Evolutionary conservation across 208 protist species (phyloP).

Genomic region (Acanthamoeba divionensis): DNA sequence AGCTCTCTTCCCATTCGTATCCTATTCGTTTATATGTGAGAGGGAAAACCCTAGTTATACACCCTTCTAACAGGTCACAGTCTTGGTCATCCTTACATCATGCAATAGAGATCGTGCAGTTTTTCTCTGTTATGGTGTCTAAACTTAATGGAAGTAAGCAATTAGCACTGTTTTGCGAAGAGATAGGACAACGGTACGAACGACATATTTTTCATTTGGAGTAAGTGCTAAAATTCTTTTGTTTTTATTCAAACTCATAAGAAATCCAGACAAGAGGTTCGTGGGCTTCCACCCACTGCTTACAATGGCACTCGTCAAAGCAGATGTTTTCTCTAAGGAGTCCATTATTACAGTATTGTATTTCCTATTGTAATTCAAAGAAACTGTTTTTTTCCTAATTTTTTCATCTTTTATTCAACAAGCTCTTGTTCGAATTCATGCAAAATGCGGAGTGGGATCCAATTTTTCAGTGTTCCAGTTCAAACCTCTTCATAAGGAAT

Average conservation of each 20-base stretch:
- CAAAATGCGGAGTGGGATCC: not conserved
- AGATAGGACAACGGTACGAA: not conserved
- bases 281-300: conserved; percentile 1
- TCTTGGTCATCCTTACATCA: not conserved
- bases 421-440: not conserved
- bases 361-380: not conserved
- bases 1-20: not conserved
- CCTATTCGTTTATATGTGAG: not conserved
- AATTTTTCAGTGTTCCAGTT: conserved; percentile 11
- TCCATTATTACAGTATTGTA: not conserved
- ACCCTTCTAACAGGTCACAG: not conserved
- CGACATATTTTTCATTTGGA: not conserved
- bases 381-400: not conserved
- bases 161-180: not conserved
- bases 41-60: too few species aligned
- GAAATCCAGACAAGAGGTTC: conserved; percentile 11
- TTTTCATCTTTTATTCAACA: not conserved
- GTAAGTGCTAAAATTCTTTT: too few species aligned
- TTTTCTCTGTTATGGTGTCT: not conserved
- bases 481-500: not conserved
- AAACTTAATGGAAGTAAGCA: not conserved
- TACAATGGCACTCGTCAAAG: not conserved
- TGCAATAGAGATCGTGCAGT: not conserved
- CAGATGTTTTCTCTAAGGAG: not conserved
- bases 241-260: not conserved